phyloP scores from a whole-genome alignment of 1,284 basidiomycete genomes.

The Ceratobasidium sp. region DNA sequence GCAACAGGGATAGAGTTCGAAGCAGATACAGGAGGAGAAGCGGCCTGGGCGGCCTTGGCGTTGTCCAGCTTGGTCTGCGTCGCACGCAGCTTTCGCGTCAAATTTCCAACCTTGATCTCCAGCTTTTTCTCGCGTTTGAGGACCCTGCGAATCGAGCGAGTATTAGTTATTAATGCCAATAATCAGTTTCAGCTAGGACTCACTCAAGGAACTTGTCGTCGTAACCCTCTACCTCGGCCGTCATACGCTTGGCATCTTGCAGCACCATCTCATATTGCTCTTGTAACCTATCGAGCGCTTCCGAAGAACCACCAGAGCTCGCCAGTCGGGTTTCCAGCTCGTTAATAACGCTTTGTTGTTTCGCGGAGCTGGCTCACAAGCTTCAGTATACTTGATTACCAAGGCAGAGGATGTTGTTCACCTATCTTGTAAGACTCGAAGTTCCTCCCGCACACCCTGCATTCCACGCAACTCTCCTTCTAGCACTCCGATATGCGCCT shows the following conservation, averaged over 20 bases:
- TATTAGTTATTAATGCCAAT: background rate
- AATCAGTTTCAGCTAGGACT: background rate
- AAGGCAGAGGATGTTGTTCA: slow-evolving; percentile 7
- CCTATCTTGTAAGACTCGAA: slow-evolving; percentile 26
- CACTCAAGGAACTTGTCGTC: slow-evolving; percentile 49
- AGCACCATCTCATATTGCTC: slow-evolving; percentile 46
- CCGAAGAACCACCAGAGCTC: slow-evolving; percentile 20
- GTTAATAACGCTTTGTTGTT: slow-evolving; percentile 29
- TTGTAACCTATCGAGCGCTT: slow-evolving; percentile 40
- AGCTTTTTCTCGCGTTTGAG: slow-evolving; percentile 47
- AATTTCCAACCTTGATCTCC: slow-evolving; percentile 47
- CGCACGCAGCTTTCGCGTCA: slow-evolving; percentile 45
- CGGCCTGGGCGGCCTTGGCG: slow-evolving; percentile 28
- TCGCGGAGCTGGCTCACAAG: background rate
- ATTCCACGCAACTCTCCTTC: slow-evolving; percentile 39
- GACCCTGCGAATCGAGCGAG: slow-evolving; percentile 28
- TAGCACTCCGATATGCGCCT: slow-evolving; percentile 32
- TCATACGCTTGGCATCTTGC: slow-evolving; percentile 44
- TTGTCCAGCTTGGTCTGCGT: slow-evolving; percentile 40
- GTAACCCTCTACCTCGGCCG: slow-evolving; percentile 43
- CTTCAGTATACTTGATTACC: background rate
- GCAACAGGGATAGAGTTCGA: background rate
- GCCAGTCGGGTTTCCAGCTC: slow-evolving; percentile 19
- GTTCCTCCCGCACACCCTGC: slow-evolving; percentile 31
- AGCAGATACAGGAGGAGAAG: slow-evolving; percentile 3